Conservation (phyloP, 108 stramenopile genomes). For the Thalassiosira profunda region DNA sequence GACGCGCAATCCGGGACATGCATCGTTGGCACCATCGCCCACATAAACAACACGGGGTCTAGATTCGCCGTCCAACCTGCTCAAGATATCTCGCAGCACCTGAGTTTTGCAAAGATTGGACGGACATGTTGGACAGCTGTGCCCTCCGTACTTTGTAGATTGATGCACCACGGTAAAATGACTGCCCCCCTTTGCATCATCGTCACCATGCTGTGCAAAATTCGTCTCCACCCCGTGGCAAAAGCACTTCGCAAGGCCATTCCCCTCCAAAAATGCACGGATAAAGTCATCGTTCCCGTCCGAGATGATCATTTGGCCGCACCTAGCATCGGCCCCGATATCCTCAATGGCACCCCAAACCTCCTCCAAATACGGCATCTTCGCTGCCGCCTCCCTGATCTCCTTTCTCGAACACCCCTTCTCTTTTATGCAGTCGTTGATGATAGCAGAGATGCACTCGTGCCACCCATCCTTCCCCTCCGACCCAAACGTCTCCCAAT, state of each 20-base stretch:
- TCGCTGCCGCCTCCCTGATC: conserved; percentile 22
- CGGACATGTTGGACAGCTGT: conserved; percentile 27
- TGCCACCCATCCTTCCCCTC: conserved; percentile 37
- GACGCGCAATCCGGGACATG: conserved; percentile 45
- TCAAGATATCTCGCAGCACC: conserved; percentile 28
- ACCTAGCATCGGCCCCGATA: not conserved
- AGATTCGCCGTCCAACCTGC: conserved; percentile 5
- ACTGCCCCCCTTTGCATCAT: not conserved
- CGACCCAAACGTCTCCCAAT: no score
- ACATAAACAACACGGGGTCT: conserved; percentile 42
- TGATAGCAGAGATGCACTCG: conserved; percentile 29
- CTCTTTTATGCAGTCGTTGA: conserved; percentile 20
- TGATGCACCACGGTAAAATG: conserved; percentile 31
- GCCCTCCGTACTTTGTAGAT: conserved; percentile 44
- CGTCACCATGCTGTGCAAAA: conserved; percentile 15
- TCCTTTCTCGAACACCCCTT: conserved; percentile 20
- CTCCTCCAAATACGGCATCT: conserved; percentile 38
- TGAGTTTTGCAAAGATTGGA: conserved; percentile 53
- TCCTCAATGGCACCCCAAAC: conserved; percentile 31
- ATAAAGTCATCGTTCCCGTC: conserved; percentile 51
- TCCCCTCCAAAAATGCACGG: conserved; percentile 24
- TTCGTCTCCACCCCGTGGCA: conserved; percentile 42
- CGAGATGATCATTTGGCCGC: conserved; percentile 45
- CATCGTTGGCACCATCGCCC: conserved; percentile 53
- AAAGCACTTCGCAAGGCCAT: conserved; percentile 32